Conservation (phyloP, 2,329 filamentous ascomycete species). For the Penicillium janthinellum region DNA sequence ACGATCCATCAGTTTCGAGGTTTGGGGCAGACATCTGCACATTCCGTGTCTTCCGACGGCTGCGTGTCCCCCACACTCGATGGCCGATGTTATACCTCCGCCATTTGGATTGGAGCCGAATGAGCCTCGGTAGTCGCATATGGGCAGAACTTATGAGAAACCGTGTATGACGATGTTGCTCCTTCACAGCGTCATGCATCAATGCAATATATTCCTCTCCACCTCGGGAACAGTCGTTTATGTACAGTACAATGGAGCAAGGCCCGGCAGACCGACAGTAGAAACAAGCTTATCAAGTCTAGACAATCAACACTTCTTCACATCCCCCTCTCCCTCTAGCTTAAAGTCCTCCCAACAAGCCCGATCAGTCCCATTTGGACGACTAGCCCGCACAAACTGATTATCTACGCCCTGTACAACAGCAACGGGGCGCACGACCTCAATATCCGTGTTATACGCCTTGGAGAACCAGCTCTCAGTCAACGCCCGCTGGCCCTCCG, state of each 20-base stretch:
- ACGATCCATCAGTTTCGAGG: neutral
- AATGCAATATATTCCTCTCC: neutral
- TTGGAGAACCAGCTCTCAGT: slow-evolving; percentile 53
- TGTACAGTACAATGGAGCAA: slow-evolving; percentile 6
- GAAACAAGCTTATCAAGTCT: neutral
- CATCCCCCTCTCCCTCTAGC: slow-evolving; percentile 29
- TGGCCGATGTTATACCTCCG: neutral
- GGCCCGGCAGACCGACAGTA: neutral
- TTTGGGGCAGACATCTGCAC: neutral
- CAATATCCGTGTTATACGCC: slow-evolving; percentile 50
- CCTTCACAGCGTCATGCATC: neutral
- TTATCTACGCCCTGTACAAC: slow-evolving; percentile 53
- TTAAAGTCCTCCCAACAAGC: slow-evolving; percentile 50
- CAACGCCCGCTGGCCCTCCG: slow-evolving; percentile 45
- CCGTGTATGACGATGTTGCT: neutral
- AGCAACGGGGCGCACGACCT: slow-evolving; percentile 50
- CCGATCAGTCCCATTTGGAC: slow-evolving; percentile 56
- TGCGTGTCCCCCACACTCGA: neutral
- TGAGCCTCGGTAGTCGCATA: neutral
- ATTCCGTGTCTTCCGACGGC: slow-evolving; percentile 6
- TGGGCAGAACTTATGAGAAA: neutral
- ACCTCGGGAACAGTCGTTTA: slow-evolving; percentile 3
- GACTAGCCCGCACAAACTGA: slow-evolving; percentile 50
- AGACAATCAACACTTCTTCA: slow-evolving; percentile 22
- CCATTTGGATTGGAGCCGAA: neutral